Percentiles rank a stretch among this genome's conserved stretches.
Conservation (phyloP, 768 basidiomycete species). For the Panaeolus papilionaceus region DNA sequence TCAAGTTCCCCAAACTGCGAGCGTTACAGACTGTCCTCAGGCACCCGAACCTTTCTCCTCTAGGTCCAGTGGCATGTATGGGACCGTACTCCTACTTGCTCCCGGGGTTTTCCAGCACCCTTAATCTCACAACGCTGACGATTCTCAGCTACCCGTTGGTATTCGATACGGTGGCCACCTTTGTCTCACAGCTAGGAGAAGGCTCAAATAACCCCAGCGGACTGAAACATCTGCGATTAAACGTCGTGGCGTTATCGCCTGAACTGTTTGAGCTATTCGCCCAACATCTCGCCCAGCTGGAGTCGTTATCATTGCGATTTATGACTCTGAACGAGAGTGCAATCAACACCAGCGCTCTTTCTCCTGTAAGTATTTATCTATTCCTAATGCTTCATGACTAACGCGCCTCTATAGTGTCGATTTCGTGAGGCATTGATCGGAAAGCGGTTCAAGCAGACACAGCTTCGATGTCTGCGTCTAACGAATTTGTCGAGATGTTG, state of each 20-base stretch:
- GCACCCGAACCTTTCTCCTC: slow-evolving; percentile 9
- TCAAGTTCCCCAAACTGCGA: slow-evolving; percentile 7
- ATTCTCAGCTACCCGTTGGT: slow-evolving; percentile 1
- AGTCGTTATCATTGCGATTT: slow-evolving; percentile 11
- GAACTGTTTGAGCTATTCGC: slow-evolving; percentile 2
- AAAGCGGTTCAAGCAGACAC: not conserved
- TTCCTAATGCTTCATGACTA: not conserved
- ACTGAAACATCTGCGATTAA: not conserved
- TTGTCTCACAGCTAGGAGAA: slow-evolving; percentile 1
- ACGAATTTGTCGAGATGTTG: slow-evolving; percentile 6
- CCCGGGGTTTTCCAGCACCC: slow-evolving; percentile 3
- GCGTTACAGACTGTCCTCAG: not conserved
- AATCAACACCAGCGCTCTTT: not conserved
- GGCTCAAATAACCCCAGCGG: not conserved
- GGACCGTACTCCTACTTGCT: slow-evolving; percentile 6
- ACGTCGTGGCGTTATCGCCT: slow-evolving; percentile 3
- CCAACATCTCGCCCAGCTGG: not conserved
- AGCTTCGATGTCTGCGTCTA: not conserved
- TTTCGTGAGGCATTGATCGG: not conserved
- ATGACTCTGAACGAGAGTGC: slow-evolving; percentile 11
- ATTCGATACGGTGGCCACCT: not conserved
- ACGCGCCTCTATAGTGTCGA: not conserved
- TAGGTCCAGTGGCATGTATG: slow-evolving; percentile 10
- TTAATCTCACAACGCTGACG: slow-evolving; percentile 3
- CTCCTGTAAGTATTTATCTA: not conserved